Evolutionary conservation across 495 filamentous ascomycete species (phyloP).

Genomic region (Penicillium verhagenii): DNA sequence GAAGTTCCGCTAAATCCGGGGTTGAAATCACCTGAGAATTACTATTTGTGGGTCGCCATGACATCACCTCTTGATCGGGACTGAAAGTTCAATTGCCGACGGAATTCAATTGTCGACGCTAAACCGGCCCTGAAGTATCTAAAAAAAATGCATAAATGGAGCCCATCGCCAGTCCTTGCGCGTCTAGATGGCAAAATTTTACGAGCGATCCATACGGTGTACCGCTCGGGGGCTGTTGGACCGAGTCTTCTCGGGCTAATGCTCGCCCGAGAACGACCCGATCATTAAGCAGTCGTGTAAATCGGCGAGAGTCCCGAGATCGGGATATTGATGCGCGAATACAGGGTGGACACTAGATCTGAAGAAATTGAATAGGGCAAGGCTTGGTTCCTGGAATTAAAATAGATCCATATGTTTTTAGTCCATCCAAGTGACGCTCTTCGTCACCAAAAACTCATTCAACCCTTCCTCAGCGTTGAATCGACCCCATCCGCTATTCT

Average conservation of each 20-base stretch:
- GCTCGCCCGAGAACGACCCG: constrained; percentile 7
- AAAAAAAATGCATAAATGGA: neutral
- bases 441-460: constrained; percentile 76
- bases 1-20: constrained; percentile 17
- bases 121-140: too few relatives aligned
- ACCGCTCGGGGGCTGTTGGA: neutral
- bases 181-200: neutral
- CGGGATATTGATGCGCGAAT: neutral
- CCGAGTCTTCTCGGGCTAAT: constrained; percentile 20
- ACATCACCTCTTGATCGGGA: constrained; percentile 12
- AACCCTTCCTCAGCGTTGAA: constrained; percentile 56
- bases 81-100: constrained; percentile 19
- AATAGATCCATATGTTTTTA: neutral
- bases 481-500: constrained; percentile 77
- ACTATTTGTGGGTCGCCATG: constrained; percentile 10
- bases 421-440: constrained; percentile 75
- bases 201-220: neutral
- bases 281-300: neutral
- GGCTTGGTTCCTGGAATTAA: neutral
- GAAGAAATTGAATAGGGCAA: neutral
- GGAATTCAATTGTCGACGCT: constrained; percentile 11
- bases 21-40: constrained; percentile 12
- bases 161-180: neutral
- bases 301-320: neutral
- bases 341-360: neutral